Evolutionary conservation across 768 basidiomycete genomes (phyloP), one percentile per base, ranked within the genome.

Genomic region (Pleurotus citrinopileatus): DNA sequence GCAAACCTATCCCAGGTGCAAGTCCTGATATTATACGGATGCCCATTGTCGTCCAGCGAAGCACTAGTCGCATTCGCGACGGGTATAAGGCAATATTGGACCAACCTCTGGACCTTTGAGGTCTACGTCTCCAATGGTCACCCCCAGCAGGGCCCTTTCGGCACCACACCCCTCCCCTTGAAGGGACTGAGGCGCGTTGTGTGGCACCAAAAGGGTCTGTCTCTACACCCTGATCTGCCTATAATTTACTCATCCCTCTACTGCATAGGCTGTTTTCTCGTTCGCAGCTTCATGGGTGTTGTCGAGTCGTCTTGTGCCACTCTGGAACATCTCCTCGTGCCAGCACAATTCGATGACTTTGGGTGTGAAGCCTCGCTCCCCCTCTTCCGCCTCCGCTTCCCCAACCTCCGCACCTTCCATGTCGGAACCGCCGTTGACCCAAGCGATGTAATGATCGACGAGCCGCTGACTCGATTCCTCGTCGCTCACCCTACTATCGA

Each of bases 301-400:
- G 17, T 48, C 20, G 23, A 19, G 28, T 15, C 26, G 12, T 48
- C 46, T 13, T 20, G 9, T n/a, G 46, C 26, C 17, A 48, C 46
- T 15, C 46, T 48, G 25, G 25, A 48, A n/a, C 26, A 48, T 5
- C 17, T 48, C 15, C 17, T 32, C n/a, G 6, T 48, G n/a, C 26
- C 46, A 22, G 28, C 15, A n/a, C 17, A 48, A 9, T 48, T 48
- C 27, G 46, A 48, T 28, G 46, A 48, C 46, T 48, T 48, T 48
- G 46, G 46, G 12, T 48, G 46, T 22, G 46, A 48, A 48, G 25
- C 46, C 6, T 22, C 46, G n/a, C 28, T 48, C 12, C 23, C 23
- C n/a, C 22, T 48, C 28, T 27, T 48, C 20, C 23, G 13, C 23
- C 23, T 48, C 26, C 28, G 28, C 46, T 48, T 48, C 28, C 46